A percentile compares a stretch with the other conserved stretches of the same genome.
Conservation (phyloP, 257 asterid species). For the Przewalskia tangutica region DNA sequence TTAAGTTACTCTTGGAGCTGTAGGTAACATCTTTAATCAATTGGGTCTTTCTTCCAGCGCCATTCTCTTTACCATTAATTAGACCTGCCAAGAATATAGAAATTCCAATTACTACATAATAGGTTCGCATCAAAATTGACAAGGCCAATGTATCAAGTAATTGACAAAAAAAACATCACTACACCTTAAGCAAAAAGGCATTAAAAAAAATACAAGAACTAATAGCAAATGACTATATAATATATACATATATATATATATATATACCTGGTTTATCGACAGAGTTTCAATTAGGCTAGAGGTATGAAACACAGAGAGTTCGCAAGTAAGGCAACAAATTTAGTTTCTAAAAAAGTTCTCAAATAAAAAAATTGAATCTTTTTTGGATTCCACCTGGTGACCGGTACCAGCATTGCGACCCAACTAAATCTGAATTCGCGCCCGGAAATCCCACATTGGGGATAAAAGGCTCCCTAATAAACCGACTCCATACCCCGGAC, state of each 20-base stretch:
- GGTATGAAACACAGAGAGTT: neutral
- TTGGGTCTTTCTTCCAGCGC: conserved; percentile 11
- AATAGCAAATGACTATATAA: too few relatives aligned
- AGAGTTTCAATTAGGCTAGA: neutral
- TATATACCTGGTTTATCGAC: neutral
- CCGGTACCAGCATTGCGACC: neutral
- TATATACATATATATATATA: too few relatives aligned
- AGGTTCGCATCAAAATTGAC: neutral
- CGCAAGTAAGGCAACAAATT: neutral
- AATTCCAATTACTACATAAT: neutral
- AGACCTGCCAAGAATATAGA: conserved; percentile 1
- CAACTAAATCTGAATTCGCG: neutral
- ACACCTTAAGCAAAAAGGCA: neutral
- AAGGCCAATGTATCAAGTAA: too few relatives aligned
- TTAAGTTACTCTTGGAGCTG: conserved; percentile 14
- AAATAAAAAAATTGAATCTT: neutral
- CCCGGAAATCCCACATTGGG: neutral
- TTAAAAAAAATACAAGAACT: neutral
- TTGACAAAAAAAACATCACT: too few relatives aligned
- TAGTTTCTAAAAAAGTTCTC: neutral
- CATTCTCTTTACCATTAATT: neutral
- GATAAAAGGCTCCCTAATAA: neutral
- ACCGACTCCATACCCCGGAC: too few relatives aligned
- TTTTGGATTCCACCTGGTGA: neutral
- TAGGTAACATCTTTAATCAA: conserved; percentile 16